These are phyloP conservation scores for Xylaria sp. DNA, from an alignment of 2,329 filamentous ascomycete species.

Conservation along the genomic window DNA sequence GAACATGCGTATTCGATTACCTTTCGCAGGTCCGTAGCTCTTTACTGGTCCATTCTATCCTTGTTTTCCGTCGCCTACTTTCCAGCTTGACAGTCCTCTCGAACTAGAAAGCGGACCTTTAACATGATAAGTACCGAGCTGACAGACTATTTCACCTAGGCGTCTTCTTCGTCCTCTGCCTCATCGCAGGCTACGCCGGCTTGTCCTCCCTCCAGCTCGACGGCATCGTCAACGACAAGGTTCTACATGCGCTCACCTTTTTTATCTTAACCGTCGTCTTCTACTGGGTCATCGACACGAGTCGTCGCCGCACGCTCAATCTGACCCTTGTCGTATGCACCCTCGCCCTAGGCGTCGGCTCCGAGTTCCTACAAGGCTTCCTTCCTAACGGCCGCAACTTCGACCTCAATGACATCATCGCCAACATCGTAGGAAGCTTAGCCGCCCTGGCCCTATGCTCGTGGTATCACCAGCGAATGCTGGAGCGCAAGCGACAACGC, in stretches of 20 bases:
- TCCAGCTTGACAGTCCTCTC: not conserved
- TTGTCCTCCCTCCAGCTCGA: conserved; percentile 72
- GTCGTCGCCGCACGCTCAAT: conserved; percentile 84
- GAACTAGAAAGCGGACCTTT: not conserved
- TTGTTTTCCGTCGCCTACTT: not conserved
- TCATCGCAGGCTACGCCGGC: conserved; percentile 82
- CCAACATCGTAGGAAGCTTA: conserved; percentile 84
- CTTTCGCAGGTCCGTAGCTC: conserved; percentile 79
- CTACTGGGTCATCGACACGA: conserved; percentile 97
- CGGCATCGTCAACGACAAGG: conserved; percentile 82
- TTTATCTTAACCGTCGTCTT: conserved; percentile 88
- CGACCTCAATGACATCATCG: conserved; percentile 86
- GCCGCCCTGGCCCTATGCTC: conserved; percentile 78
- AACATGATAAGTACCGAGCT: conserved; percentile 15
- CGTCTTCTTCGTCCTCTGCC: conserved; percentile 75
- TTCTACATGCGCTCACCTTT: conserved; percentile 87
- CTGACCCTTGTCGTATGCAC: conserved; percentile 86
- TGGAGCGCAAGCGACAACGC: conserved; percentile 82
- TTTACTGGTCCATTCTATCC: not conserved
- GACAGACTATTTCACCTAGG: conserved; percentile 58
- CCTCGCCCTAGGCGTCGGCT: conserved; percentile 74
- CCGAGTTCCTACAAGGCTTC: conserved; percentile 79
- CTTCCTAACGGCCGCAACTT: conserved; percentile 77
- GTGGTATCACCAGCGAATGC: conserved; percentile 96
- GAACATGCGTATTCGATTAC: conserved; percentile 84